Percentiles rank a stretch among this genome's conserved stretches.
Evolutionary conservation across 345 rosid genomes (phyloP).

Genomic region (Populus simonii): DNA sequence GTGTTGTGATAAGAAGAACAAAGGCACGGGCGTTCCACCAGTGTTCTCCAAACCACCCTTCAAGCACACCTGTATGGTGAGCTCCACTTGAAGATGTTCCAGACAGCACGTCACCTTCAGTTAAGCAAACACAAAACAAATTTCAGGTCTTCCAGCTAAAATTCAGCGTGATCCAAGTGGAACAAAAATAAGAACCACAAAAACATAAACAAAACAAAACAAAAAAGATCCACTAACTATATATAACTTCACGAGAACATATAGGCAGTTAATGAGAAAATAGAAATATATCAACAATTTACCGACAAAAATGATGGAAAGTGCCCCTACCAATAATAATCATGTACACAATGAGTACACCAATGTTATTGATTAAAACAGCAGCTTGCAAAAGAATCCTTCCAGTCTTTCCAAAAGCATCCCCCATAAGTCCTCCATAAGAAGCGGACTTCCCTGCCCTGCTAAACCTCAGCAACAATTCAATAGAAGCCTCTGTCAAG

Average conservation of each 20-base stretch:
- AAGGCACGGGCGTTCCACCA: constrained; percentile 76
- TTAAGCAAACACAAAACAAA: constrained; percentile 16
- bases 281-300: background rate
- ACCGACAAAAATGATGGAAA: background rate
- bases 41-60: constrained; percentile 78
- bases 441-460: constrained; percentile 56
- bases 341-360: constrained; percentile 93
- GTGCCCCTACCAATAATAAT: constrained; percentile 73
- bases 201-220: background rate
- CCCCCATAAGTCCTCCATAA: constrained; percentile 81
- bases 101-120: constrained; percentile 73
- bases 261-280: background rate
- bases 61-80: constrained; percentile 80
- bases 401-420: constrained; percentile 81
- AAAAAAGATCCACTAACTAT: background rate
- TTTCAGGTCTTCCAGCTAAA: background rate
- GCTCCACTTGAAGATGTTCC: constrained; percentile 75
- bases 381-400: constrained; percentile 56
- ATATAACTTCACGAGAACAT: background rate
- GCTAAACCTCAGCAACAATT: constrained; percentile 81
- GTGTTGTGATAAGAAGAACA: constrained; percentile 63
- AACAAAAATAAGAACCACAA: background rate
- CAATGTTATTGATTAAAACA: constrained; percentile 74
- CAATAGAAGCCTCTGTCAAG: constrained; percentile 71
- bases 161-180: background rate